These are phyloP conservation scores for Exophiala calicioides DNA, from an alignment of 2,329 filamentous ascomycete species.

Conservation along the genomic window DNA sequence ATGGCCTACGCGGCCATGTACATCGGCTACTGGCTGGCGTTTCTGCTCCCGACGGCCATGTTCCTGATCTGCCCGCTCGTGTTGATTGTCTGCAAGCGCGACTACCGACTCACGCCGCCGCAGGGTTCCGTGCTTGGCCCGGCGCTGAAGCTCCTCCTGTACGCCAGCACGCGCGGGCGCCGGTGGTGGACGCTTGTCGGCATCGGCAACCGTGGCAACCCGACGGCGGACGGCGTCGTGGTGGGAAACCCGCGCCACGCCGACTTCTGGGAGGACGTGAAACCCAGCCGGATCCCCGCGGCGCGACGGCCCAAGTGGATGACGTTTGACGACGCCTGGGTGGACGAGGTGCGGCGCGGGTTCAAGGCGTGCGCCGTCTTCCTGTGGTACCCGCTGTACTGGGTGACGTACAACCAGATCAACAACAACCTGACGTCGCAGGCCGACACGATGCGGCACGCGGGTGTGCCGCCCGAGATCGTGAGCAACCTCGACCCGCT, in stretches of 20 bases:
- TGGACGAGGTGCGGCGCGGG: constrained; percentile 73
- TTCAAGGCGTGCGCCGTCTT: constrained; percentile 70
- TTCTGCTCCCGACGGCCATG: constrained; percentile 65
- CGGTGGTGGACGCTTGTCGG: too few species aligned
- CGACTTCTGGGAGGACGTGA: constrained; percentile 67
- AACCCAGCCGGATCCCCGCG: constrained; percentile 63
- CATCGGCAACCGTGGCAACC: too few species aligned
- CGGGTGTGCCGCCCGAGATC: constrained; percentile 61
- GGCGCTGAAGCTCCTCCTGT: constrained; percentile 61
- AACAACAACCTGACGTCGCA: constrained; percentile 36
- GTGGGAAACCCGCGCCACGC: constrained; percentile 60
- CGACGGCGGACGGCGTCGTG: too few species aligned
- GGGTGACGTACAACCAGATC: constrained; percentile 32
- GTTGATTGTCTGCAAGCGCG: constrained; percentile 60
- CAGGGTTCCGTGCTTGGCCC: constrained; percentile 72
- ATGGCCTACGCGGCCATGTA: constrained; percentile 77
- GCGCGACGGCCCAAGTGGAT: constrained; percentile 67
- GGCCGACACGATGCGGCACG: constrained; percentile 59
- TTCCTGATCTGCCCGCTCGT: constrained; percentile 65
- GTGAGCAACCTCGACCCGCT: constrained; percentile 62
- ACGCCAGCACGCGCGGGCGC: too few species aligned
- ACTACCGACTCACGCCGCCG: constrained; percentile 65
- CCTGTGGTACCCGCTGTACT: constrained; percentile 56
- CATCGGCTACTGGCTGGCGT: constrained; percentile 74
- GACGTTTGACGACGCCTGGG: too few species aligned